Percentiles rank a stretch among this genome's conserved stretches.
phyloP scores from a whole-genome alignment of 179 eudicot species.

The Gypsophila paniculata region DNA sequence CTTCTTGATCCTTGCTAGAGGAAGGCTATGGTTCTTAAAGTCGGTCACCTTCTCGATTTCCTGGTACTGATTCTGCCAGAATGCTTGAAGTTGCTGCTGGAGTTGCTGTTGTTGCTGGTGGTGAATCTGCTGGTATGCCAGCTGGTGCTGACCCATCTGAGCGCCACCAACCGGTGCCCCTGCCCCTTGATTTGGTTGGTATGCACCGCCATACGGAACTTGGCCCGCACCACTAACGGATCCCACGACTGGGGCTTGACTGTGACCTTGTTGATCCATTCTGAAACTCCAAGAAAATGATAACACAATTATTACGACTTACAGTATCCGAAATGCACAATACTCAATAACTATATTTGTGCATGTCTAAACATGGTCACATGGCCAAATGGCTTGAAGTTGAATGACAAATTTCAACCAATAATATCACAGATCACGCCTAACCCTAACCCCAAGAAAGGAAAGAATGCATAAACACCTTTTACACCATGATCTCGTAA shows the following conservation, averaged over 20 bases:
- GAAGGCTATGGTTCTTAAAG: constrained; percentile 66
- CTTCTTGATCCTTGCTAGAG: constrained; percentile 61
- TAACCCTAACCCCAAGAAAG: not conserved
- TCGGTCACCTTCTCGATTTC: constrained; percentile 58
- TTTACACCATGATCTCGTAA: not conserved
- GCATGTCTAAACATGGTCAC: not conserved
- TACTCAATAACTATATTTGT: not conserved
- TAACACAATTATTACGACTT: not conserved
- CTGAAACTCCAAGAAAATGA: constrained; percentile 10
- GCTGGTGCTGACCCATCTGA: constrained; percentile 67
- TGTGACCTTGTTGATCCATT: constrained; percentile 81
- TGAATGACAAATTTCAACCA: not conserved
- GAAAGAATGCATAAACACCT: not conserved
- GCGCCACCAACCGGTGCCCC: constrained; percentile 47
- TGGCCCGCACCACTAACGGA: constrained; percentile 43
- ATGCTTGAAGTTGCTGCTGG: constrained; percentile 52
- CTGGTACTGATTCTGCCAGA: constrained; percentile 52
- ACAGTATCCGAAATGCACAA: not conserved
- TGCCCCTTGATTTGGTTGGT: constrained; percentile 57
- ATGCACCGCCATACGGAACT: constrained; percentile 48
- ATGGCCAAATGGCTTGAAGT: constrained; percentile 4
- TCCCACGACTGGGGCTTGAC: constrained; percentile 46
- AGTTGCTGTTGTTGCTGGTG: constrained; percentile 67
- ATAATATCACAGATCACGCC: not conserved
- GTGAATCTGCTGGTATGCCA: constrained; percentile 72